Evolutionary conservation across 805 yeast species (phyloP), one percentile per base, ranked within the genome.

Genomic region (Zygoascus tannicola): DNA sequence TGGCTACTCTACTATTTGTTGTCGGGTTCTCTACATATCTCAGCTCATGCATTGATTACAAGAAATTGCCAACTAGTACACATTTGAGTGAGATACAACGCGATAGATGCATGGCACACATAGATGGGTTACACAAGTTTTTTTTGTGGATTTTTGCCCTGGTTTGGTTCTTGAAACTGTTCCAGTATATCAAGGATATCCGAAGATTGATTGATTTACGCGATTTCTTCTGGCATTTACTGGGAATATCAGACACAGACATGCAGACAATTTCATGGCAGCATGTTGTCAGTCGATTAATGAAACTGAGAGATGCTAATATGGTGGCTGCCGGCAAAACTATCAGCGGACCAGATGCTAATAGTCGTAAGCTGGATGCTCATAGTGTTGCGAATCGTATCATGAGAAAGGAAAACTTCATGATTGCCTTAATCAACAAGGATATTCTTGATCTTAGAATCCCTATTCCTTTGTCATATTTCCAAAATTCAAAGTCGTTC

Each of bases 261-360:
- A 66, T 92, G 47, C 94, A 86, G 68, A 88, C 97, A 0, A 83
- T 92, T 12, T 79, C 94, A 20, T 92, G 98, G 99, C 83, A 81
- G 46, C 76, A 80, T 21, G 81, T 92, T 1, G 90, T 87, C 12
- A 78, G 78, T 44, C 75, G 85, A 36, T 66, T 92, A 12, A 78
- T 85, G 75, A 65, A 73, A 4, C 64, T 92, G 41, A 76, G 21
- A 52, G 87, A 86, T 55, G 86, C 82, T 52, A 88, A 87, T 62
- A 86, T 92, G 4, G 65, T 76, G 19, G 74, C 82, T 1, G 70
- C 81, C 1, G 55, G 46, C 47, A 56, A 45, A 28, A 15, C 39
- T 14, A 38, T 23, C 7, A 33, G 47, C 15, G 41, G 4, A 16
- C 12, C 12, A 12, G 30, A 26, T 12, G 12, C 30, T 12, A 26